These are phyloP conservation scores for Trichosanthes cucumerina DNA, from an alignment of 306 rosid species.

Conservation along the genomic window DNA sequence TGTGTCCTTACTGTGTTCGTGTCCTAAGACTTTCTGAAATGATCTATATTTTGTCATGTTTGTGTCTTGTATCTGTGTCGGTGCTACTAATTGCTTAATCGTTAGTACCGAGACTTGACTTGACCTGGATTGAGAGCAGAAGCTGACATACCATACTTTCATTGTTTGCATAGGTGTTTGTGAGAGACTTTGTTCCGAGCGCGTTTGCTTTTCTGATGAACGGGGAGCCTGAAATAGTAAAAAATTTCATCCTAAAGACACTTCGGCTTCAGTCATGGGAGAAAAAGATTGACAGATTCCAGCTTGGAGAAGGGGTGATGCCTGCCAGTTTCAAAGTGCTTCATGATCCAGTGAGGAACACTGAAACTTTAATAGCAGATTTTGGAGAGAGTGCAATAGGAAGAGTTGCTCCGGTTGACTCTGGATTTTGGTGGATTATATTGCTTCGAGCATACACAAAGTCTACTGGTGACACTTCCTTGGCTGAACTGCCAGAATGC, in stretches of 20 bases:
- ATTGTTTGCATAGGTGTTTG: slow-evolving; percentile 55
- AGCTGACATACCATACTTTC: not conserved
- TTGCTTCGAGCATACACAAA: slow-evolving; percentile 88
- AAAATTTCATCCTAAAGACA: slow-evolving; percentile 66
- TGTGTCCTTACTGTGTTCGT: not conserved
- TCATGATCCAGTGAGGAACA: slow-evolving; percentile 62
- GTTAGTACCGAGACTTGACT: not conserved
- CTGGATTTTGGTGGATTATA: slow-evolving; percentile 99
- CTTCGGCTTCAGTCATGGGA: slow-evolving; percentile 92
- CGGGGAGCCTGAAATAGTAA: slow-evolving; percentile 70
- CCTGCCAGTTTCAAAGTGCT: slow-evolving; percentile 94
- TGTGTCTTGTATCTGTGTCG: not conserved
- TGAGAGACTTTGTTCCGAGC: slow-evolving; percentile 90
- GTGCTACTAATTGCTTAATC: not conserved
- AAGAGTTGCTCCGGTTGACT: slow-evolving; percentile 97
- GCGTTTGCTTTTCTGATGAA: slow-evolving; percentile 81
- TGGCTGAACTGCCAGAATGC: slow-evolving; percentile 82
- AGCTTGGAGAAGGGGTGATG: slow-evolving; percentile 92
- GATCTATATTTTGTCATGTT: not conserved
- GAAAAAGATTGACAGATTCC: slow-evolving; percentile 80
- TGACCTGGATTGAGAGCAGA: not conserved
- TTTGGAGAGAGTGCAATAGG: slow-evolving; percentile 97
- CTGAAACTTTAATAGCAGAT: slow-evolving; percentile 72
- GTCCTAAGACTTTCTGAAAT: not conserved
- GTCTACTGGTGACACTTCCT: slow-evolving; percentile 73